Base-by-base conservation (phyloP, 371 early-diverging fungal genomes). In the Blakeslea trispora region DNA sequence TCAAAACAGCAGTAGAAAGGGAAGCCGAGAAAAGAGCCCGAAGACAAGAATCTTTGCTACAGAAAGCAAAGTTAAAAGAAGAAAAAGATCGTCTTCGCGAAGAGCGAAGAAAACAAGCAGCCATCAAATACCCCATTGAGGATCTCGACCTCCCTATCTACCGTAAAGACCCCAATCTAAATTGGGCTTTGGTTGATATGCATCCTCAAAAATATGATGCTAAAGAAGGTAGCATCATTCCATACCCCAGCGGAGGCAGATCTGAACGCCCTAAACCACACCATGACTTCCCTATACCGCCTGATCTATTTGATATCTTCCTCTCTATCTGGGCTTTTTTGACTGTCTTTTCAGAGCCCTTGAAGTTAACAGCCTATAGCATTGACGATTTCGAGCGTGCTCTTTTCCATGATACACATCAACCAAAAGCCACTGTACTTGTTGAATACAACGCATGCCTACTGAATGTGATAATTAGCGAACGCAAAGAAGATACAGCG, bases 111-210 rank as follows among this genome's bases (percentile, higher is more conserved):
- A 77, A 60, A 24, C 75, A 69, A 63, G 68, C 68, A 39, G 65
- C 71, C 4, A 70, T 86, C 49, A 84, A 84, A 61, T 86, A 82
- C 57, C 86, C 86, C 8, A 70, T 84, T 14, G 86, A 86, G 50
- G 86, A 86, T 59, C 52, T 86, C 39, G 81, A 83, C 53, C 47
- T 85, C 42, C 80, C 79, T 5, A 75, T 78, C 14, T 78, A 78
- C 51, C 64, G 79, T 37, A 78, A 75, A 52, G 74, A 79, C 54
- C 75, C 79, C 18, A 68, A 68, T 19, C 44, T 58, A n/a, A 69
- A 73, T 42, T 75, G 79, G 79, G 39, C 62, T 6, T 48, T 79
- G 42, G 50, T 75, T 14, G 76, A 79, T 46, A 71, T 79, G 72
- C 53, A 70, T 3, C 72, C 76, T 10, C 59, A 50, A 23, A 62